phyloP scores from a whole-genome alignment of 2,329 filamentous ascomycete species.

The Colletotrichum graminicola region DNA sequence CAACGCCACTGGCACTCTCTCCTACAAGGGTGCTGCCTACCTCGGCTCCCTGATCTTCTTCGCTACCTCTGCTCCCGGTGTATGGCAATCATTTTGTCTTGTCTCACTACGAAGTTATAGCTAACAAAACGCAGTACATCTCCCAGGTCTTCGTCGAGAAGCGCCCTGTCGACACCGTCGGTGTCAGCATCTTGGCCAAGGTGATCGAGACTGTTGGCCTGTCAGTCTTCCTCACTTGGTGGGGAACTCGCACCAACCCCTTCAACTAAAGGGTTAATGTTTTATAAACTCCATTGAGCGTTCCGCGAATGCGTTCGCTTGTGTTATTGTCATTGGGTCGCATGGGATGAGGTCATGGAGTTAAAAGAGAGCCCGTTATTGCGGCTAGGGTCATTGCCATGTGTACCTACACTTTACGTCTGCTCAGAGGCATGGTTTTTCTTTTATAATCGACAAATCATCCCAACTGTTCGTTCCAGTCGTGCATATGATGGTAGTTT shows the following conservation, averaged over 20 bases:
- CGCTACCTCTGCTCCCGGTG: slow-evolving; percentile 87
- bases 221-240: slow-evolving; percentile 94
- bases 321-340: slow-evolving; percentile 39
- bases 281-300: slow-evolving; percentile 18
- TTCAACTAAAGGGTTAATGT: slow-evolving; percentile 73
- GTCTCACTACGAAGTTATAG: not conserved
- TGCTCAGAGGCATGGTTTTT: slow-evolving; percentile 24
- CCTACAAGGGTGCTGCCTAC: slow-evolving; percentile 97
- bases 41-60: slow-evolving; percentile 92
- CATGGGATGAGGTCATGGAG: slow-evolving; percentile 38
- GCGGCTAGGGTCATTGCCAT: slow-evolving; percentile 29
- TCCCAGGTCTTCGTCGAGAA: slow-evolving; percentile 91
- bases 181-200: slow-evolving; percentile 85
- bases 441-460: slow-evolving; percentile 20
- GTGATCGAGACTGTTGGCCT: slow-evolving; percentile 94
- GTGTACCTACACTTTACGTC: slow-evolving; percentile 35
- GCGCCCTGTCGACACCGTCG: slow-evolving; percentile 89
- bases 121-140: slow-evolving; percentile 72
- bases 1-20: slow-evolving; percentile 94
- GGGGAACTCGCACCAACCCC: slow-evolving; percentile 94
- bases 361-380: slow-evolving; percentile 31
- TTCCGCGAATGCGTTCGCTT: not conserved
- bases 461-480: not conserved
- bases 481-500: not conserved
- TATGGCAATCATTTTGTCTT: slow-evolving; percentile 55